phyloP scores from a whole-genome alignment of 2,329 filamentous ascomycete species.

The Alternaria gansuensis region DNA sequence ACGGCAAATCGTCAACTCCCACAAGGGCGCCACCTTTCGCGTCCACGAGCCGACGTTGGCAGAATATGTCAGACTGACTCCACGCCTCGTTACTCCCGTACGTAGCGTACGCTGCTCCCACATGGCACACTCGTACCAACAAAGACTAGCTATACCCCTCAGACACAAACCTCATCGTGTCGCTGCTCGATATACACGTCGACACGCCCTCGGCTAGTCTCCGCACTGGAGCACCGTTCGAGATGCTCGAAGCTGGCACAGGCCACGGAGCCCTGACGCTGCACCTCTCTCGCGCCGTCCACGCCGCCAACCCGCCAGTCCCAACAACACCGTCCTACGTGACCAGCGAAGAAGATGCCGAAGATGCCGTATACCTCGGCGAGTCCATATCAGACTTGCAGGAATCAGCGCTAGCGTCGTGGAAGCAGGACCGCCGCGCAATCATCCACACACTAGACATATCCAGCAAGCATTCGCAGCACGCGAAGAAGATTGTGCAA shows the following conservation, averaged over 20 bases:
- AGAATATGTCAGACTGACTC: slow-evolving; percentile 74
- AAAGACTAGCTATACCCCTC: slow-evolving; percentile 72
- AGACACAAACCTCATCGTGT: slow-evolving; percentile 78
- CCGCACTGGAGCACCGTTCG: slow-evolving; percentile 60
- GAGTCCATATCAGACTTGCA: slow-evolving; percentile 47
- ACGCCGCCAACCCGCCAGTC: slow-evolving; percentile 71
- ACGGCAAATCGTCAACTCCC: slow-evolving; percentile 67
- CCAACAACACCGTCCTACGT: slow-evolving; percentile 44
- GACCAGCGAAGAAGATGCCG: slow-evolving; percentile 29
- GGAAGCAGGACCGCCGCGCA: slow-evolving; percentile 64
- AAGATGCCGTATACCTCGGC: slow-evolving; percentile 46
- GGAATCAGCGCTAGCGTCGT: slow-evolving; percentile 43
- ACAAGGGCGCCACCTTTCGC: slow-evolving; percentile 62
- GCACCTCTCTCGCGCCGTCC: slow-evolving; percentile 77
- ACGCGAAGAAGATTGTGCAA: slow-evolving; percentile 70
- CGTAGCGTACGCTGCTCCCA: slow-evolving; percentile 34
- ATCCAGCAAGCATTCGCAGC: slow-evolving; percentile 67
- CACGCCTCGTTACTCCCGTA: slow-evolving; percentile 78
- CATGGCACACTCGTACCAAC: slow-evolving; percentile 13
- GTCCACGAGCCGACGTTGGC: slow-evolving; percentile 73
- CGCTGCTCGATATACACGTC: slow-evolving; percentile 77
- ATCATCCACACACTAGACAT: slow-evolving; percentile 80
- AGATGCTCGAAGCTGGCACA: slow-evolving; percentile 85
- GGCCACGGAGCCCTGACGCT: slow-evolving; percentile 84
- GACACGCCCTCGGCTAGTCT: slow-evolving; percentile 50